Evolutionary conservation across 768 basidiomycete species (phyloP), one percentile per base, ranked within the genome.

Genomic region (Collybia mongolica): DNA sequence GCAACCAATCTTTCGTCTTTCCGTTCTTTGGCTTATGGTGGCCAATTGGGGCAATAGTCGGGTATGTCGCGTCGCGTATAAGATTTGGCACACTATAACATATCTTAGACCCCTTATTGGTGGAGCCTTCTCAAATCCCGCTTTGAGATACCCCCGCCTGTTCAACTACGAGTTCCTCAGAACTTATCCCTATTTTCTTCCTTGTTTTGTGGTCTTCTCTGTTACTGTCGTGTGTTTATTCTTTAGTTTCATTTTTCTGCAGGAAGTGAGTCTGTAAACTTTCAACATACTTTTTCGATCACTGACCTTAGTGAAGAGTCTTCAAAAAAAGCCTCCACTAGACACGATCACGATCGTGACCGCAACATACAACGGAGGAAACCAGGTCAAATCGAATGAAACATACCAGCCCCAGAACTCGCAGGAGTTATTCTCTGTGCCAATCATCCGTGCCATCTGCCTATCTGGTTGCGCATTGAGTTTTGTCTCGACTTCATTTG

Each of bases 151-250:
- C 56, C 77, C 79, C 7, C 49, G 48, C 3, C 58, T 72, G 22
- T 78, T 84, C 46, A 60, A 71, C 46, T 63, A 57, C 44, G 50
- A 61, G 11, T 71, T 85, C 51, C 74, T 83, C 59, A 65, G 61
- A 47, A 52, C 61, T 39, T 75, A 81, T 59, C 84, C 83, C 19
- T 87, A 84, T 65, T 77, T 83, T 53, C 68, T 84, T 9, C 84
- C 84, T 5, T 80, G 80, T 49, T 65, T 79, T 22, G 62, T 79
- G 14, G 67, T 79, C 8, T 70, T 72, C 4, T 37, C 55, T 14
- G 59, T 80, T 28, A 71, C 77, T 12, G 18, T 72, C 17, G 39
- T 70, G 3, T 76, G 73, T 1, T 63, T 76, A 24, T 18, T 68
- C 18, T 60, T 78, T 19, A 74, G 72, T 6, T 78, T 63, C 58